A percentile compares a stretch with the other conserved stretches of the same genome.
phyloP scores from a whole-genome alignment of 495 filamentous ascomycete species.

The Aspergillus homomorphus region DNA sequence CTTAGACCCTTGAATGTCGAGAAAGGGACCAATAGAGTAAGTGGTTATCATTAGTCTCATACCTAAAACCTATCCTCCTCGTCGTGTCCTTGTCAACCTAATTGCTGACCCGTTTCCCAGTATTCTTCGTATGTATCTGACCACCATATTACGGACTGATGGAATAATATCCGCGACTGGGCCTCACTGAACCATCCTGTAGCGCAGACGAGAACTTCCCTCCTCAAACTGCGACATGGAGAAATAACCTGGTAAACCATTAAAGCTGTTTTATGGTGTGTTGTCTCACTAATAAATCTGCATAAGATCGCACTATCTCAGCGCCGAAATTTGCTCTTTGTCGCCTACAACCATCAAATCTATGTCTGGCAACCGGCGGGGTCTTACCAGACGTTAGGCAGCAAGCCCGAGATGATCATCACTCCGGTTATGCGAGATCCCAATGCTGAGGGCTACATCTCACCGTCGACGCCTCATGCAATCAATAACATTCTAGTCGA shows the following conservation, averaged over 20 bases:
- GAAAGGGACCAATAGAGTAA: constrained; percentile 30
- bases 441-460: constrained; percentile 52
- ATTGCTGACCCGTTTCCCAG: constrained; percentile 13
- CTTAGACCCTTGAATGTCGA: constrained; percentile 37
- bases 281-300: background rate
- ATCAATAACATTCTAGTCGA: constrained; percentile 79
- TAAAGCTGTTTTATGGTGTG: background rate
- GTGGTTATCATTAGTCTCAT: constrained; percentile 13
- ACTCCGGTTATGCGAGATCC: constrained; percentile 53
- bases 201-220: constrained; percentile 29
- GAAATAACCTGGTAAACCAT: constrained; percentile 49
- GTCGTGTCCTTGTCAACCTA: background rate
- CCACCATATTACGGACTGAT: background rate
- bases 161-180: constrained; percentile 1
- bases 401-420: constrained; percentile 62
- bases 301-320: constrained; percentile 55
- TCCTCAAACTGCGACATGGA: constrained; percentile 40
- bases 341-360: constrained; percentile 68
- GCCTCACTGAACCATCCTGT: constrained; percentile 10
- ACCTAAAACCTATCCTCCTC: background rate
- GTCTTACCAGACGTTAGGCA: constrained; percentile 60
- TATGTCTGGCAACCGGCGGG: constrained; percentile 71
- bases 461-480: constrained; percentile 57
- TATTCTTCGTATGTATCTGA: constrained; percentile 21
- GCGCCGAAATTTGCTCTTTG: constrained; percentile 67